Conservation (phyloP, 345 rosid species). For the Acer negundo region DNA sequence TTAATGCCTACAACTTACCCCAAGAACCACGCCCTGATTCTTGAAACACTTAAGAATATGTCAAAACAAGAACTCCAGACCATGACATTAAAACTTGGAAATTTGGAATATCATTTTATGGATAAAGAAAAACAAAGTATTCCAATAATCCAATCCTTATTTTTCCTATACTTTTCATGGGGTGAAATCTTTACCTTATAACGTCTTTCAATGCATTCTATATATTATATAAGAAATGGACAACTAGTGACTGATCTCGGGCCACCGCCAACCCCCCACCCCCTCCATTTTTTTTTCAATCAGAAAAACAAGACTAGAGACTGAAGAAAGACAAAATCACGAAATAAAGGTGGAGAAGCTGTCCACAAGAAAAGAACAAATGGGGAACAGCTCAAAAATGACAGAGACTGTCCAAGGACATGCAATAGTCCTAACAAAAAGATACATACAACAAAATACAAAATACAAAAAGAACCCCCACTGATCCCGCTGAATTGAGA, state of each 20-base stretch:
- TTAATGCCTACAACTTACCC: constrained; percentile 2
- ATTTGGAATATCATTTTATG: neutral
- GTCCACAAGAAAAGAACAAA: neutral
- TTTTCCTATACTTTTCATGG: neutral
- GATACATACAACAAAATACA: neutral
- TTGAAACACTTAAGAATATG: neutral
- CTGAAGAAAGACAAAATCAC: neutral
- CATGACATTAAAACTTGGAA: neutral
- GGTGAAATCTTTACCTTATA: neutral
- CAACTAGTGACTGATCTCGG: neutral
- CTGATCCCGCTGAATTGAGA: neutral
- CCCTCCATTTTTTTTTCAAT: neutral
- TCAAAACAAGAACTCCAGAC: neutral
- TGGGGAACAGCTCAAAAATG: neutral
- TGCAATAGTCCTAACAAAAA: neutral
- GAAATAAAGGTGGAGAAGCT: neutral
- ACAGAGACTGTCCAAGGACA: neutral
- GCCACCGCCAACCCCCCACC: neutral
- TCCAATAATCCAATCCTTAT: neutral
- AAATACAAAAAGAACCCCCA: neutral
- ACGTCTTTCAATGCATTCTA: neutral
- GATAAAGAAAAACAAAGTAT: neutral
- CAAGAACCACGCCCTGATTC: neutral
- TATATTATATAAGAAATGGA: neutral
- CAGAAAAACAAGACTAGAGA: neutral